Evolutionary conservation across 441 rosid species (phyloP).

Genomic region (Populus hybrid): DNA sequence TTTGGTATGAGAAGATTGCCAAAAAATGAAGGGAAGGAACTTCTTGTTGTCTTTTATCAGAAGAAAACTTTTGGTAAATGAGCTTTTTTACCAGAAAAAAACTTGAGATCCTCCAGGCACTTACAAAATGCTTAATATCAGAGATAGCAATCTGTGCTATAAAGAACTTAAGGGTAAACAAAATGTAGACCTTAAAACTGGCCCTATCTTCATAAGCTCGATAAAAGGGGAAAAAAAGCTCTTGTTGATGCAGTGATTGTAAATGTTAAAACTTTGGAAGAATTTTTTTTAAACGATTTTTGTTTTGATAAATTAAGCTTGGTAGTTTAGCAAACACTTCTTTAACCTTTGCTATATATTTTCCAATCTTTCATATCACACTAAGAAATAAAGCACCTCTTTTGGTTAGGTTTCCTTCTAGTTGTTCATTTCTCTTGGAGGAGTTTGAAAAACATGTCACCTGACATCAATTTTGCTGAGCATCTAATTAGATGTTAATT

Average conservation of each 20-base stretch:
- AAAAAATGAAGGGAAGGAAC: neutral
- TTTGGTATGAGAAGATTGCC: neutral
- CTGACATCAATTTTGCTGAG: neutral
- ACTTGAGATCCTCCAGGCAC: neutral
- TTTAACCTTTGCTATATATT: neutral
- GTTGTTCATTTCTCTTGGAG: neutral
- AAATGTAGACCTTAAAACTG: neutral
- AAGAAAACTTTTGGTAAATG: neutral
- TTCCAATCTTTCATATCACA: neutral
- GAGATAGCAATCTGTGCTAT: neutral
- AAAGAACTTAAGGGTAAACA: neutral
- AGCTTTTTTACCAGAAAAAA: neutral
- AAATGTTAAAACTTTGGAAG: neutral
- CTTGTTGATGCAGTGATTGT: neutral
- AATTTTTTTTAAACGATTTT: neutral
- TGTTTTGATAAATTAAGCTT: constrained; percentile 2
- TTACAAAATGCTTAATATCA: neutral
- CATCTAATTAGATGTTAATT: neutral
- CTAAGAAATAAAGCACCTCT: neutral
- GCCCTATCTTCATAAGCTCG: neutral
- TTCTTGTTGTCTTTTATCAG: neutral
- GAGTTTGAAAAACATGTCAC: neutral
- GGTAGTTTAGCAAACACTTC: neutral
- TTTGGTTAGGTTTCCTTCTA: neutral
- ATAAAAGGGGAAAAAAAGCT: no score